phyloP scores from a whole-genome alignment of 2,329 filamentous ascomycete species.

The Botrytis galanthina region DNA sequence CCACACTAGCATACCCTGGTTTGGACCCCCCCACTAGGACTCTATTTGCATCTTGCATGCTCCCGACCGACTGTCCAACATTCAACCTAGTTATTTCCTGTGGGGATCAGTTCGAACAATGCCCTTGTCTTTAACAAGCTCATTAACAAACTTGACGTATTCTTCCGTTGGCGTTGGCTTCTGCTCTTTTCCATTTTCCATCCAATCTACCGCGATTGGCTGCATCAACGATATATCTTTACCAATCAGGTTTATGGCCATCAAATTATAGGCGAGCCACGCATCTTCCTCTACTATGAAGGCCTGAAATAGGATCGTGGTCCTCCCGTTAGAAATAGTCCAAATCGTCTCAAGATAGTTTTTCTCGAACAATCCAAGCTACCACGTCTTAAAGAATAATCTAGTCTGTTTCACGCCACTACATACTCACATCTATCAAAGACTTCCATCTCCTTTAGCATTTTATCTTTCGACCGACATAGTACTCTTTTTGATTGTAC shows the following conservation, averaged over 20 bases:
- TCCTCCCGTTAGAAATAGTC: slow-evolving; percentile 33
- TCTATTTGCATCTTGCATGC: slow-evolving; percentile 39
- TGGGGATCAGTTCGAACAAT: slow-evolving; percentile 38
- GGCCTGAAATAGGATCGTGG: slow-evolving; percentile 40
- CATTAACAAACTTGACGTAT: slow-evolving; percentile 36
- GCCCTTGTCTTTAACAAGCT: slow-evolving; percentile 32
- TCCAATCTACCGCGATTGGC: slow-evolving; percentile 45
- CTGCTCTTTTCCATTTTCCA: slow-evolving; percentile 28
- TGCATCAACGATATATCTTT: slow-evolving; percentile 35
- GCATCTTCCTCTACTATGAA: slow-evolving; percentile 42
- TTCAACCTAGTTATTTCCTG: slow-evolving; percentile 34
- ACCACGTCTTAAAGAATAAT: slow-evolving; percentile 27
- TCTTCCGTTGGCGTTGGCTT: slow-evolving; percentile 34
- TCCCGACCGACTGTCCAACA: slow-evolving; percentile 37
- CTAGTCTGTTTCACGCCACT: slow-evolving; percentile 35
- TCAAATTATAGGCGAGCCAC: slow-evolving; percentile 44
- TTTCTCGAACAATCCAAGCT: slow-evolving; percentile 29
- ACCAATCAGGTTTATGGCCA: slow-evolving; percentile 48
- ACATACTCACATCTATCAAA: slow-evolving; percentile 29
- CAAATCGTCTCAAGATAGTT: slow-evolving; percentile 36
- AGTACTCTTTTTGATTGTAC: slow-evolving; percentile 22
- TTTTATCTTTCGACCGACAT: slow-evolving; percentile 22
- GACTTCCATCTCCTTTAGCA: slow-evolving; percentile 26
- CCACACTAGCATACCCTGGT: slow-evolving; percentile 35
- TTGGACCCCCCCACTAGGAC: slow-evolving; percentile 33